Conservation (phyloP, 441 rosid genomes). For the Croton laevigatus region DNA sequence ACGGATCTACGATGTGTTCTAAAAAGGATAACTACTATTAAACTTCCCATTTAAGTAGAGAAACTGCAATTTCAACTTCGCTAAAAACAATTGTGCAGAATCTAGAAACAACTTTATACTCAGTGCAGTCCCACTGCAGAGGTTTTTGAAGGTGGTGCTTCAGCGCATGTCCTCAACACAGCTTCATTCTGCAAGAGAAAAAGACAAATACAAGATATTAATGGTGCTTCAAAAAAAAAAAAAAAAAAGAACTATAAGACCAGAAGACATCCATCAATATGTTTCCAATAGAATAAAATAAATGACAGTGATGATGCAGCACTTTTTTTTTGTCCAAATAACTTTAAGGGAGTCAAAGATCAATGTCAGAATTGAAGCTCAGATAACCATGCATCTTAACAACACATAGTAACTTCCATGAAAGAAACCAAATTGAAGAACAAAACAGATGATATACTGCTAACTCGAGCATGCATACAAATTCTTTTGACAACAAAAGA, state of each 20-base stretch:
- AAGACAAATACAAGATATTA: not conserved
- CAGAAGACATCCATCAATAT: not conserved
- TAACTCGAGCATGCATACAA: not conserved
- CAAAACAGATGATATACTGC: not conserved
- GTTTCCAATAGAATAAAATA: not conserved
- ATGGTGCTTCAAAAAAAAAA: too few relatives aligned
- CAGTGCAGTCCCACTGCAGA: conserved; percentile 17
- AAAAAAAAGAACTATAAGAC: not conserved
- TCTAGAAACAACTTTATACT: not conserved
- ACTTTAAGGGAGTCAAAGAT: not conserved
- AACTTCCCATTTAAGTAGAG: not conserved
- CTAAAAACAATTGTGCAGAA: not conserved
- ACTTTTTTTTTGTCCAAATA: too few relatives aligned
- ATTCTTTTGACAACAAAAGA: not conserved
- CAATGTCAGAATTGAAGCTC: not conserved
- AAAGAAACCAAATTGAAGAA: not conserved
- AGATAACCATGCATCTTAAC: not conserved
- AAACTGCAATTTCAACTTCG: not conserved
- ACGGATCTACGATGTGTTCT: not conserved
- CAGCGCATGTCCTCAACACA: conserved; percentile 63
- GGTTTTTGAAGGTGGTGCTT: conserved; percentile 44
- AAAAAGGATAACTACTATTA: not conserved
- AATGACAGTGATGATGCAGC: not conserved
- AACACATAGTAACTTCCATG: not conserved
- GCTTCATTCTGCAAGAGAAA: conserved; percentile 69